Evolutionary conservation across 345 rosid genomes (phyloP), one percentile per base, ranked within the genome.

Genomic region (Gossypium stocksii): DNA sequence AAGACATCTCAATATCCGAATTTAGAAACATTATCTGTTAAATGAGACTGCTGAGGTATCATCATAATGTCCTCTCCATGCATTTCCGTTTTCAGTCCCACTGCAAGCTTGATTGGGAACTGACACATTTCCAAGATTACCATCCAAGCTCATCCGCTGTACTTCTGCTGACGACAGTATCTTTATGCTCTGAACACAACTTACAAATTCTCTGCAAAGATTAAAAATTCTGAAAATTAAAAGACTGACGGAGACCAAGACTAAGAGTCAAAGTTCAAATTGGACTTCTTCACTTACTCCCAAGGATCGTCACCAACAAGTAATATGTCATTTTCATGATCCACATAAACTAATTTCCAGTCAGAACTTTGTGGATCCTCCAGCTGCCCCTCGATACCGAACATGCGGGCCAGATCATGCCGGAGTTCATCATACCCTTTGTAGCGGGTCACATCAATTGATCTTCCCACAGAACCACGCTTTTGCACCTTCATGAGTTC

Each of bases 221-320:
- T 61, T 60, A 53, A 53, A 79, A 70, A 72, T 69, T n/a, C 59
- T 34, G 23, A 17, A 20, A 60, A 52, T 54, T 72, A 23, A 71
- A 66, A 34, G 65, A 66, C 10, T 65, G 34, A 44, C 6, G 17
- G 69, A 44, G 34, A 72, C 16, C 27, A 1, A 46, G 58, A 20
- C 20, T 48, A 52, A 19, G 51, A 61, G n/a, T 16, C 14, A 53
- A 9, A 49, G 17, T 23, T 12, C 3, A 38, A 48, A 10, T 15
- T 10, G n/a, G 44, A 20, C 17, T 52, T 9, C n/a, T 52, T 52
- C 19, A 16, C 56, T 52, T 52, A 52, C 56, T 52, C 56, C 56
- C 56, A 95, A 49, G 99, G 99, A 80, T 95, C 98, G 67, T 95
- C 99, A 2, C 99, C 99, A 57, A 93, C 97, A 27, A 93, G 99